Percentiles rank a stretch among this genome's conserved stretches.
Evolutionary conservation across 2,329 filamentous ascomycete genomes (phyloP).

Genomic region (Aspergillus fumigatiaffinis): DNA sequence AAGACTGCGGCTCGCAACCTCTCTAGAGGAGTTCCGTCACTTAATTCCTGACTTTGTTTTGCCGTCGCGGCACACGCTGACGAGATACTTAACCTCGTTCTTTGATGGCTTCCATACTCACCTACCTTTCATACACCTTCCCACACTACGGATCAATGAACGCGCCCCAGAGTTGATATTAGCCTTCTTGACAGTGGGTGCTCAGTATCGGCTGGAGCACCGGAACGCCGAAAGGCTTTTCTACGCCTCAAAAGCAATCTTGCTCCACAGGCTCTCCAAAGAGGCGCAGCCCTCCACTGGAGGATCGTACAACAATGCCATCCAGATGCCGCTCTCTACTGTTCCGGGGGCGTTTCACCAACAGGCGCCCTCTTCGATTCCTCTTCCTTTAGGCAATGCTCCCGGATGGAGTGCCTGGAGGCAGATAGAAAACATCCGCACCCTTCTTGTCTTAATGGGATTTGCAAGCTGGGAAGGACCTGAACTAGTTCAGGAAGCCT

Average conservation of each 20-base stretch:
- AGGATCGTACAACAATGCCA: constrained; percentile 10
- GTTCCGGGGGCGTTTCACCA: constrained; percentile 13
- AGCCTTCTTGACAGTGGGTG: constrained; percentile 60
- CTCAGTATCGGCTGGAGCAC: constrained; percentile 48
- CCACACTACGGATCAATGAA: constrained; percentile 61
- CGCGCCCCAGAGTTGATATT: constrained; percentile 65
- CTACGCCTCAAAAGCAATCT: constrained; percentile 58
- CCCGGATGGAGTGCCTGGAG: constrained; percentile 16
- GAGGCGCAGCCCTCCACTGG: constrained; percentile 16
- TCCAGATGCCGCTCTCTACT: constrained; percentile 16
- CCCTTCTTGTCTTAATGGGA: constrained; percentile 28
- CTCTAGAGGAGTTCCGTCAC: constrained; percentile 27
- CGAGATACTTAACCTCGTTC: constrained; percentile 66
- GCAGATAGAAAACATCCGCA: constrained; percentile 29
- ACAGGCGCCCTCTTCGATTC: constrained; percentile 6
- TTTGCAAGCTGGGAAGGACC: constrained; percentile 31
- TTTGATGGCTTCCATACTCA: constrained; percentile 62
- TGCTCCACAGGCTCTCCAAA: constrained; percentile 54
- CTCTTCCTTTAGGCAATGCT: constrained; percentile 9
- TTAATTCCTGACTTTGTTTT: constrained; percentile 54
- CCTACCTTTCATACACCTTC: constrained; percentile 62
- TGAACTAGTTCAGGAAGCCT: constrained; percentile 30
- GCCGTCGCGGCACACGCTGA: constrained; percentile 65
- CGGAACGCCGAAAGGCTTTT: constrained; percentile 35
- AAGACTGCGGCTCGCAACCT: constrained; percentile 26